These are phyloP conservation scores for Steccherinum ochraceum DNA, from an alignment of 768 basidiomycete species.

Conservation along the genomic window DNA sequence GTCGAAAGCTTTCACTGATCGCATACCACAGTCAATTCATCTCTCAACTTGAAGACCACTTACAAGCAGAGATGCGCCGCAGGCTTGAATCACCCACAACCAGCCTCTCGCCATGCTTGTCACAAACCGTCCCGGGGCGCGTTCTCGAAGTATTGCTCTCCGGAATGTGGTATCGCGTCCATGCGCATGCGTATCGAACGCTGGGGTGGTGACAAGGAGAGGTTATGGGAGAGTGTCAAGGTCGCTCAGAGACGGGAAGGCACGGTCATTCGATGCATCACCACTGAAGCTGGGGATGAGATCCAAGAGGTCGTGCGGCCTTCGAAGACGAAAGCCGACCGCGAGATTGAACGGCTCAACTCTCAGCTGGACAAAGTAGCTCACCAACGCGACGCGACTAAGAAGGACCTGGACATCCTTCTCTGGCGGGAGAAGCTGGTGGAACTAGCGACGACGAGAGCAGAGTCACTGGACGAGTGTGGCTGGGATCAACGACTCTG, in stretches of 20 bases:
- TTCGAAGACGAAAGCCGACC: constrained; percentile 41
- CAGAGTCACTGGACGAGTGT: constrained; percentile 62
- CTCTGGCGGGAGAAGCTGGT: constrained; percentile 65
- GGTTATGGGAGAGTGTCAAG: constrained; percentile 72
- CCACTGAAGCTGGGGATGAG: background rate
- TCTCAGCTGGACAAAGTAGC: constrained; percentile 50
- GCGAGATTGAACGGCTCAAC: constrained; percentile 52
- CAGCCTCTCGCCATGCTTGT: constrained; percentile 61
- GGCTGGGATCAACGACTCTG: constrained; percentile 88
- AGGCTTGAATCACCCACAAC: constrained; percentile 58
- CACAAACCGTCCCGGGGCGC: constrained; percentile 75
- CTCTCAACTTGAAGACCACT: constrained; percentile 59
- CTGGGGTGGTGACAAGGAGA: constrained; percentile 60
- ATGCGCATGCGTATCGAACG: constrained; percentile 59
- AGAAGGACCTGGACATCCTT: constrained; percentile 63
- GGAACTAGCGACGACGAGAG: constrained; percentile 59
- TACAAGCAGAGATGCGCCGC: constrained; percentile 77
- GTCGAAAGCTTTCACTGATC: constrained; percentile 5
- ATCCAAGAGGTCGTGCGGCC: constrained; percentile 24
- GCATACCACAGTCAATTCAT: constrained; percentile 39
- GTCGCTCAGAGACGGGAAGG: constrained; percentile 66
- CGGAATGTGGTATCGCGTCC: constrained; percentile 76
- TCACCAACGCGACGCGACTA: constrained; percentile 54
- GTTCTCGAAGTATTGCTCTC: constrained; percentile 89
- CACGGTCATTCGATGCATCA: constrained; percentile 43